phyloP scores from a whole-genome alignment of 441 rosid species.

The Jatropha multifida region DNA sequence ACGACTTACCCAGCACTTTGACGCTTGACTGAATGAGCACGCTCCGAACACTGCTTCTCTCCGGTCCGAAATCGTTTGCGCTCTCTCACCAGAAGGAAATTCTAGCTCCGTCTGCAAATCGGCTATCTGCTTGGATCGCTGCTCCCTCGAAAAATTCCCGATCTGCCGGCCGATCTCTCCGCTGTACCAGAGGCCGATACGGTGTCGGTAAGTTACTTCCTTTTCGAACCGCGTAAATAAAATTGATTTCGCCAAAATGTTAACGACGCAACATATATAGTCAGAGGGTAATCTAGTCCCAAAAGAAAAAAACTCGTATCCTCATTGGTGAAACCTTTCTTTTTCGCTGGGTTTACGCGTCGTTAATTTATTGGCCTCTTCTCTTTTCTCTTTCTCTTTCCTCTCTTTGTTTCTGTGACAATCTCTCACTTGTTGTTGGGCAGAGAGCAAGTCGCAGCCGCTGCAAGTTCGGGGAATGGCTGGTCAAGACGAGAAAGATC shows the following conservation, averaged over 20 bases:
- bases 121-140: slow-evolving; percentile 12
- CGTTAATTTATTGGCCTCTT: not conserved
- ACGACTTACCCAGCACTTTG: not conserved
- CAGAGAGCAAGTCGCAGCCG: slow-evolving; percentile 21
- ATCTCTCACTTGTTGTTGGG: not conserved
- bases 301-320: not conserved
- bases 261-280: not conserved
- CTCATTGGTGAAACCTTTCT: not conserved
- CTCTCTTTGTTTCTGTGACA: not conserved
- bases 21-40: not conserved
- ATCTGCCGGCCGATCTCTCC: slow-evolving; percentile 13
- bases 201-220: not conserved
- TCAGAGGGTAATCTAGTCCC: slow-evolving; percentile 10
- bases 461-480: slow-evolving; percentile 44
- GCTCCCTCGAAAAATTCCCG: slow-evolving; percentile 13
- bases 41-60: slow-evolving; percentile 14
- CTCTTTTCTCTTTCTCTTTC: not conserved
- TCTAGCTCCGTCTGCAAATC: slow-evolving; percentile 6
- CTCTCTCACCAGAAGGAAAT: slow-evolving; percentile 5
- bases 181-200: slow-evolving; percentile 15
- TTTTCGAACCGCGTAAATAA: not conserved
- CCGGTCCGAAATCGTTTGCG: slow-evolving; percentile 3
- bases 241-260: not conserved
- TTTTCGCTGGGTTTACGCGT: not conserved
- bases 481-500: slow-evolving; percentile 48